Evolutionary conservation across 2,329 filamentous ascomycete species (phyloP), one percentile per base, ranked within the genome.

Genomic region (Apiospora koreana): DNA sequence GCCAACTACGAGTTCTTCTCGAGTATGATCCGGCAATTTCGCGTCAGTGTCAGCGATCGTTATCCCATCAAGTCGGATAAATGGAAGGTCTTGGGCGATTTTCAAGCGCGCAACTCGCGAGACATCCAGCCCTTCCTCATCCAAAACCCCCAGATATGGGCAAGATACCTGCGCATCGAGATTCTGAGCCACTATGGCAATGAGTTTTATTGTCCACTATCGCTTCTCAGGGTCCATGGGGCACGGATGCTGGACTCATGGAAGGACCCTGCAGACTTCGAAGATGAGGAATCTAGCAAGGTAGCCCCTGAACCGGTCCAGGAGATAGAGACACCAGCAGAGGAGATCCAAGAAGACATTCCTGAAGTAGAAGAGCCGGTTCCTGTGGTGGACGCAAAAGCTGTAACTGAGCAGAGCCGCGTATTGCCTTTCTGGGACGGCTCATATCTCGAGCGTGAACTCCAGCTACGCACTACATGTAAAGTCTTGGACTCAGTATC

Each of bases 1-100:
- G 96, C 95, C 72, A 99, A 99, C 80, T 99, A 97, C 76, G 96
- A 99, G 80, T 99, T 99, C 84, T 99, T 99, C 85, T 97, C 94
- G 69, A 98, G 94, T 79, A 98, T 97, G 88, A 93, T 98, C 76
- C 92, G 94, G 68, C 93, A 91, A 65, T 98, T 99, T 80, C 89
- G 93, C 68, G 90, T 98, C 75, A 97, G 94, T 79, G 95, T 98
- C 65, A 97, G 95, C 70, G 96, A 98, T 82, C 91, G 94, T 70
- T 98, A 98, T 80, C 96, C 96, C 0, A 93, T 96, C 69, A 98
- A 98, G 81, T 81, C 89, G 69, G 95, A 97, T 67, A 94, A 96
- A 75, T 99, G 96, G 96, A 94, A 92, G 74, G 91, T 94, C 58
- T 80, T 98, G 64, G 96, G 94, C 8, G 92, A 91, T 0, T 98